Conservation (phyloP, 2,329 filamentous ascomycete species). For the Penicillium sp. region DNA sequence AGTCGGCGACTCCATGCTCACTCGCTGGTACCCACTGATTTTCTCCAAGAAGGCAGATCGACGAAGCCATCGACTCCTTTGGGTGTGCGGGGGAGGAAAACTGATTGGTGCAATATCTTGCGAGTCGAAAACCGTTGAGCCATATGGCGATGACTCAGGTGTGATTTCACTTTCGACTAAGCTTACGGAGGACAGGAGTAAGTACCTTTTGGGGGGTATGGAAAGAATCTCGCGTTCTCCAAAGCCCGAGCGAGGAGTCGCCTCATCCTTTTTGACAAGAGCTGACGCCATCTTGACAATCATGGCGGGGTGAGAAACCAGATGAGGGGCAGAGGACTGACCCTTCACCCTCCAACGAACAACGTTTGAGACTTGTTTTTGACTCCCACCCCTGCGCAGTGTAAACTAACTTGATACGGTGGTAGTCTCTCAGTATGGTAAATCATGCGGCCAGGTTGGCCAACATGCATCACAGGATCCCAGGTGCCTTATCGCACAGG, state of each 20-base stretch:
- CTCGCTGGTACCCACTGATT: slow-evolving; percentile 11
- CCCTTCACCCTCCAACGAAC: not conserved
- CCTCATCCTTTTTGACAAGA: not conserved
- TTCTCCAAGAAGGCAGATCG: slow-evolving; percentile 27
- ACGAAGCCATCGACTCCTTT: slow-evolving; percentile 31
- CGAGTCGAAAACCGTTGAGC: slow-evolving; percentile 27
- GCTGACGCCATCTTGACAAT: slow-evolving; percentile 5
- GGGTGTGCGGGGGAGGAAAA: slow-evolving; percentile 27
- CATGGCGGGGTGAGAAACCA: slow-evolving; percentile 2
- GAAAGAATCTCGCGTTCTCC: not conserved
- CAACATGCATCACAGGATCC: slow-evolving; percentile 5
- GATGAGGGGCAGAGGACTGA: slow-evolving; percentile 10
- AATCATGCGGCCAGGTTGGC: slow-evolving; percentile 23
- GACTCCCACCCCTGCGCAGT: not conserved
- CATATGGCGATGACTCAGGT: slow-evolving; percentile 16
- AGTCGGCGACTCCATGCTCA: slow-evolving; percentile 1
- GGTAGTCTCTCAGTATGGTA: slow-evolving; percentile 26
- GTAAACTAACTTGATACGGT: slow-evolving; percentile 16
- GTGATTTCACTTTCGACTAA: slow-evolving; percentile 16
- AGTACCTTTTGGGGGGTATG: not conserved
- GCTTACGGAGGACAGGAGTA: not conserved
- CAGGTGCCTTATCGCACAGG: slow-evolving; percentile 17
- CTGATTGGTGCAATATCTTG: slow-evolving; percentile 38
- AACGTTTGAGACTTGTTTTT: slow-evolving; percentile 1
- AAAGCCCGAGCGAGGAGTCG: not conserved